Conservation (phyloP, 2,329 filamentous ascomycete species). For the Sporothrix humicola region DNA sequence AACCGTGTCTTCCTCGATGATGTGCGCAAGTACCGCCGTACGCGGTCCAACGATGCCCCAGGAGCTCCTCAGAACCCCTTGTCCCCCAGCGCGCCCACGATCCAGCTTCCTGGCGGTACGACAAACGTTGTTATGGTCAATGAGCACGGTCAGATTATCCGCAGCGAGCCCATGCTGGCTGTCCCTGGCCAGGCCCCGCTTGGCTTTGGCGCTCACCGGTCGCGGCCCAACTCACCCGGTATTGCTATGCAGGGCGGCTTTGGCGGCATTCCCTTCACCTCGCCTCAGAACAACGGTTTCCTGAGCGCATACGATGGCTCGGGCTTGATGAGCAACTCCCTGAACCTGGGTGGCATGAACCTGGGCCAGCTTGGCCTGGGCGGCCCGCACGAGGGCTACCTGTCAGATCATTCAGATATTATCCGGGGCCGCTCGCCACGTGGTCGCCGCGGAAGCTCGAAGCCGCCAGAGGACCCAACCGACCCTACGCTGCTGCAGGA, state of each 20-base stretch:
- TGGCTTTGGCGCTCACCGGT: slow-evolving; percentile 71
- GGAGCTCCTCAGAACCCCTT: slow-evolving; percentile 64
- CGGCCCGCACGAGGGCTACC: slow-evolving; percentile 79
- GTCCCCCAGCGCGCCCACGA: slow-evolving; percentile 68
- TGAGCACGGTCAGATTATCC: slow-evolving; percentile 86
- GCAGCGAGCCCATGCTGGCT: slow-evolving; percentile 81
- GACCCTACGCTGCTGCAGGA: slow-evolving; percentile 89
- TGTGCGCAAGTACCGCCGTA: slow-evolving; percentile 91
- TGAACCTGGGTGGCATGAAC: slow-evolving; percentile 63
- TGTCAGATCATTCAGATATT: slow-evolving; percentile 93
- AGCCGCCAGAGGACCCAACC: slow-evolving; percentile 96
- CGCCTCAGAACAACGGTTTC: slow-evolving; percentile 94
- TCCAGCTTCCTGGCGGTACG: slow-evolving; percentile 68
- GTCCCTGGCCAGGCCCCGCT: slow-evolving; percentile 66
- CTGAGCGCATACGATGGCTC: slow-evolving; percentile 82
- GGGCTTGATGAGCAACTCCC: slow-evolving; percentile 70
- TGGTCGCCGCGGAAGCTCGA: slow-evolving; percentile 90
- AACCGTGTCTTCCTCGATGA: slow-evolving; percentile 97
- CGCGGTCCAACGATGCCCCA: slow-evolving; percentile 83
- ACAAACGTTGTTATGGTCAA: slow-evolving; percentile 95
- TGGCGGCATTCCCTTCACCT: slow-evolving; percentile 73
- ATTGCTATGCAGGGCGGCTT: slow-evolving; percentile 76
- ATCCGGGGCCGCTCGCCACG: slow-evolving; percentile 88
- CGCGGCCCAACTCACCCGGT: slow-evolving; percentile 87
- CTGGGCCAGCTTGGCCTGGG: slow-evolving; percentile 73